phyloP scores from a whole-genome alignment of 495 filamentous ascomycete genomes.

The Hypoxylon fuscum region DNA sequence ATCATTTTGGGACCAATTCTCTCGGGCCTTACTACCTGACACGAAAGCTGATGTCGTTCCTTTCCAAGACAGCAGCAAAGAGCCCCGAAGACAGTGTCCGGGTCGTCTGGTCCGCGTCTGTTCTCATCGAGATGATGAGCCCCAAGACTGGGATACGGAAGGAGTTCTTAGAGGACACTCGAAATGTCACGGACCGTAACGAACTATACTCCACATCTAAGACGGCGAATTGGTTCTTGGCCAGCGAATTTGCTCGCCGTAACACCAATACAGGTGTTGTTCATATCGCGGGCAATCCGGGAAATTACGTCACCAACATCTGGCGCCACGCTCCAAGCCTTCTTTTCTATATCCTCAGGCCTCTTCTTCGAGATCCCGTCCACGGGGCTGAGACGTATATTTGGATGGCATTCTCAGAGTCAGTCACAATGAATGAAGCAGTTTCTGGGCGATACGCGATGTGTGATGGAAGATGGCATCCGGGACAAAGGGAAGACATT shows the following conservation, averaged over 20 bases:
- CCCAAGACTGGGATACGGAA: constrained; percentile 48
- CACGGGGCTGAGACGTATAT: constrained; percentile 52
- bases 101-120: constrained; percentile 51
- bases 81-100: constrained; percentile 42
- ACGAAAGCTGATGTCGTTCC: constrained; percentile 49
- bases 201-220: constrained; percentile 54
- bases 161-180: constrained; percentile 18
- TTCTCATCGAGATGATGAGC: constrained; percentile 37
- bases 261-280: constrained; percentile 28
- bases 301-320: constrained; percentile 48
- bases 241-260: constrained; percentile 44
- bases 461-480: constrained; percentile 50
- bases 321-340: constrained; percentile 26
- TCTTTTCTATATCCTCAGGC: constrained; percentile 16
- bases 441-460: constrained; percentile 45
- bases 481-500: constrained; percentile 41
- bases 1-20: constrained; percentile 48
- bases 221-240: constrained; percentile 50
- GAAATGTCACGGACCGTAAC: constrained; percentile 32
- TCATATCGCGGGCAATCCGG: constrained; percentile 51
- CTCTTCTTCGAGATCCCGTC: constrained; percentile 38
- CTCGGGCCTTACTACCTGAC: constrained; percentile 49
- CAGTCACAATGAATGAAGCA: constrained; percentile 43
- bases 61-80: constrained; percentile 34
- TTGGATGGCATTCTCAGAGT: constrained; percentile 48